These are phyloP conservation scores for Emericellopsis cladophorae DNA, from an alignment of 2,329 filamentous ascomycete species.

Conservation along the genomic window DNA sequence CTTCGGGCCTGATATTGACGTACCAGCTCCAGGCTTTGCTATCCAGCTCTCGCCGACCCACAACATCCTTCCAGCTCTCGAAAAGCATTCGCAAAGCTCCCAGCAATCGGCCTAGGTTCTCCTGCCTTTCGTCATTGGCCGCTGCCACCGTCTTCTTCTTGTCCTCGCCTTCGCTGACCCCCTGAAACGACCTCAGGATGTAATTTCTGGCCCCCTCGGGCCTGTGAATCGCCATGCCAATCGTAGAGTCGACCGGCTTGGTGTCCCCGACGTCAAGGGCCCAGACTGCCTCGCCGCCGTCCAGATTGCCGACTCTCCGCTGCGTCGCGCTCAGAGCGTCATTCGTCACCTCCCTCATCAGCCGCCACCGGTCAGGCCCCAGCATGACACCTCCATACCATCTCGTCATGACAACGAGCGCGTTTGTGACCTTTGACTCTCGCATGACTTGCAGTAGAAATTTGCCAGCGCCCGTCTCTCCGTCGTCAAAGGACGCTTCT, in stretches of 20 bases:
- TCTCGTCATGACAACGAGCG: constrained; percentile 44
- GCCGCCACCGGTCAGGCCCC: constrained; percentile 47
- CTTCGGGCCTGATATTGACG: constrained; percentile 59
- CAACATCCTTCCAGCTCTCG: constrained; percentile 56
- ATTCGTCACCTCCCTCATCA: constrained; percentile 45
- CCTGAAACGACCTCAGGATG: constrained; percentile 44
- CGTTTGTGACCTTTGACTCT: constrained; percentile 35
- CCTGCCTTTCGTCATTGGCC: constrained; percentile 48
- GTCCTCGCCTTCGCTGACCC: constrained; percentile 8
- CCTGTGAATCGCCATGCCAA: constrained; percentile 58
- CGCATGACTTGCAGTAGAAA: constrained; percentile 42
- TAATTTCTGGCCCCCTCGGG: constrained; percentile 56
- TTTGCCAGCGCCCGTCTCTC: constrained; percentile 45
- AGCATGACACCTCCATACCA: constrained; percentile 53
- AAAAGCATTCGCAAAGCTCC: constrained; percentile 61
- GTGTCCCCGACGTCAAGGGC: constrained; percentile 38
- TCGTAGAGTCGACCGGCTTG: constrained; percentile 22
- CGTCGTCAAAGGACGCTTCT: constrained; percentile 45
- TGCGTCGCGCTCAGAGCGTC: constrained; percentile 38
- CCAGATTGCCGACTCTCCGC: constrained; percentile 15
- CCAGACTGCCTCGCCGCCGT: constrained; percentile 43
- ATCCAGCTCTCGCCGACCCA: constrained; percentile 57
- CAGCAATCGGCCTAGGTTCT: constrained; percentile 57
- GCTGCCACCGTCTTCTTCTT: constrained; percentile 36
- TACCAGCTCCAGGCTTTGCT: constrained; percentile 75